Conservation (phyloP, 805 yeast genomes). For the Ogataea wickerhamii region DNA sequence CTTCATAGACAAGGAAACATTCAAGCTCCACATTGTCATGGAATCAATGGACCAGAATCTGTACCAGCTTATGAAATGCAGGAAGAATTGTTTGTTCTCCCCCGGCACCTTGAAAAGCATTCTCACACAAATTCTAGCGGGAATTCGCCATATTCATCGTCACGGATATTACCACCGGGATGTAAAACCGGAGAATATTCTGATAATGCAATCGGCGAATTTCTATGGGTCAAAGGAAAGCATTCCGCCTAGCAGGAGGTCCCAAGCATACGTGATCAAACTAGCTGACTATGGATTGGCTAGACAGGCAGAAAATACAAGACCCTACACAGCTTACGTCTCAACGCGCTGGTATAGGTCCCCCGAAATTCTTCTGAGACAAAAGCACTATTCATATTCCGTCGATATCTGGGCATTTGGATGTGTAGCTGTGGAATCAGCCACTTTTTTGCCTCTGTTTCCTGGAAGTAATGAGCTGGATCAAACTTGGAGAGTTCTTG, state of each 20-base stretch:
- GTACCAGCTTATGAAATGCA: slow-evolving; percentile 67
- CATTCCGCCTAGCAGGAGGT: slow-evolving; percentile 39
- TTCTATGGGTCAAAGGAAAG: slow-evolving; percentile 44
- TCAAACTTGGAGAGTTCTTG: slow-evolving; percentile 67
- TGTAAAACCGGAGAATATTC: slow-evolving; percentile 88
- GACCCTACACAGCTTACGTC: slow-evolving; percentile 69
- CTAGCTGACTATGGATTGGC: slow-evolving; percentile 81
- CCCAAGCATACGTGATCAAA: slow-evolving; percentile 58
- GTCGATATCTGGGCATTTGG: slow-evolving; percentile 89
- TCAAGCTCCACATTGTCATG: slow-evolving; percentile 76
- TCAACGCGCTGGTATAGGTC: slow-evolving; percentile 86
- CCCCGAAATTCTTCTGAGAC: slow-evolving; percentile 73
- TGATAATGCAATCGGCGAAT: slow-evolving; percentile 56
- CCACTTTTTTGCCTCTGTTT: slow-evolving; percentile 71
- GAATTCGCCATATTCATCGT: slow-evolving; percentile 76
- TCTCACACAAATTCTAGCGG: slow-evolving; percentile 67
- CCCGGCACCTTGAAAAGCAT: slow-evolving; percentile 60
- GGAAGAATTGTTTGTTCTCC: slow-evolving; percentile 53
- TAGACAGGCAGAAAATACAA: slow-evolving; percentile 49
- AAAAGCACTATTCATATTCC: slow-evolving; percentile 59
- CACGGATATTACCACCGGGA: slow-evolving; percentile 79
- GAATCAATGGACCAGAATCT: slow-evolving; percentile 83
- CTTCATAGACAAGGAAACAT: slow-evolving; percentile 61
- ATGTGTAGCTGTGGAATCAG: slow-evolving; percentile 68
- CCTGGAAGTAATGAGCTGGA: slow-evolving; percentile 81